Evolutionary conservation across 345 rosid species (phyloP).

Genomic region (Citrus hindsii): DNA sequence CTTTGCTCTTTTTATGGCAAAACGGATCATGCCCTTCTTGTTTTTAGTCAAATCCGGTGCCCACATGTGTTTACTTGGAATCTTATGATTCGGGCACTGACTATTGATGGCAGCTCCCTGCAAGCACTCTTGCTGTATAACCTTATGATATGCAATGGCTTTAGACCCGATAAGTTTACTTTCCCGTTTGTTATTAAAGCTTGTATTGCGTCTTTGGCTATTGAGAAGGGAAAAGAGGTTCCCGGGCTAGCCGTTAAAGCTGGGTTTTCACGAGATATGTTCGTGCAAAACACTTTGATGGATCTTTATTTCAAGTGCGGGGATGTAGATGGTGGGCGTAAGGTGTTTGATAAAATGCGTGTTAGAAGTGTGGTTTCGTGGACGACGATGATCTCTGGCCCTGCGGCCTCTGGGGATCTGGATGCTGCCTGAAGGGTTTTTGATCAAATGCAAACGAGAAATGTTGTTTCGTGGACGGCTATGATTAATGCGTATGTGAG

Average conservation of each 20-base stretch:
- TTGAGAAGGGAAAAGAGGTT: constrained; percentile 44
- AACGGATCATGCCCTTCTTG: constrained; percentile 43
- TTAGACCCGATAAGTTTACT: constrained; percentile 49
- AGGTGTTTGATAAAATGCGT: constrained; percentile 55
- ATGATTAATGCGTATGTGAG: constrained; percentile 61
- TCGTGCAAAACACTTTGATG: constrained; percentile 53
- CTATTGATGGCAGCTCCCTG: constrained; percentile 27
- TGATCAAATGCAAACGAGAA: constrained; percentile 50
- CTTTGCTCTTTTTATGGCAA: constrained; percentile 41
- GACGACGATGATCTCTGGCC: constrained; percentile 69
- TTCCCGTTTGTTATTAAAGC: constrained; percentile 68
- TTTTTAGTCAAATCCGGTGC: constrained; percentile 39
- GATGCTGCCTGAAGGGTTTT: constrained; percentile 48
- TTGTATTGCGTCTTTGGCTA: constrained; percentile 35
- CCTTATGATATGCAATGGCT: constrained; percentile 42
- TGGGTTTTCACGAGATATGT: constrained; percentile 44
- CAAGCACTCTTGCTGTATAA: constrained; percentile 54
- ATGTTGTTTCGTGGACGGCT: constrained; percentile 72
- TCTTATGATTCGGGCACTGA: constrained; percentile 58
- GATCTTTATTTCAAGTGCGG: constrained; percentile 57
- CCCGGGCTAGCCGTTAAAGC: constrained; percentile 57
- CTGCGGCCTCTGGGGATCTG: constrained; percentile 40
- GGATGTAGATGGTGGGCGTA: constrained; percentile 36
- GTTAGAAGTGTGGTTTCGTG: constrained; percentile 56
- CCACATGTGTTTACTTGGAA: constrained; percentile 67